Evolutionary conservation across 495 filamentous ascomycete species (phyloP).

Genomic region (Mytilinidion resinicola): DNA sequence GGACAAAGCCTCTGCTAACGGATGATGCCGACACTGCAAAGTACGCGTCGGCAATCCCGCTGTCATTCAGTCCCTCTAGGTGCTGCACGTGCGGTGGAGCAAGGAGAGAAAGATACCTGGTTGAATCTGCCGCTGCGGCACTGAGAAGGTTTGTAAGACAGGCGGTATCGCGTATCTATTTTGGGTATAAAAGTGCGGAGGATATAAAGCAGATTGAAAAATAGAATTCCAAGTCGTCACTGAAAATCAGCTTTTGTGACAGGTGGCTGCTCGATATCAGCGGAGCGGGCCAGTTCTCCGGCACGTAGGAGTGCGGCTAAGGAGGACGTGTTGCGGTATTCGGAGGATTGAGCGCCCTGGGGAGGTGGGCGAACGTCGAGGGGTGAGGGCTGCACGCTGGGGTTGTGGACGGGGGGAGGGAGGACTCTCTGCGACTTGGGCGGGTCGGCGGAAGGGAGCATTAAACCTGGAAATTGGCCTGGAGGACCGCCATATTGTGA

Average conservation of each 20-base stretch:
- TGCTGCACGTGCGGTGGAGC: not conserved
- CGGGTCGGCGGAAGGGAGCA: constrained; percentile 10
- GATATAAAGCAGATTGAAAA: not conserved
- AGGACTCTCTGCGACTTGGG: constrained; percentile 21
- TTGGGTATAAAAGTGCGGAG: not conserved
- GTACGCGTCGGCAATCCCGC: not conserved
- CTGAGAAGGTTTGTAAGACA: not conserved
- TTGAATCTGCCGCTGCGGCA: constrained; percentile 11
- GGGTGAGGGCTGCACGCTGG: constrained; percentile 12
- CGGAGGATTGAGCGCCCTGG: constrained; percentile 7
- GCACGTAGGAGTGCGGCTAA: constrained; percentile 24
- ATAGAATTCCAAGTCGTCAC: not conserved
- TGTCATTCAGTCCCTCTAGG: not conserved
- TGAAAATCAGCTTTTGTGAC: not conserved
- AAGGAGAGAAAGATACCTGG: constrained; percentile 8
- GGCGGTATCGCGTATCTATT: not conserved
- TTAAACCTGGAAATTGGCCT: constrained; percentile 6
- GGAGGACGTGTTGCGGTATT: constrained; percentile 11
- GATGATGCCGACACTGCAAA: not conserved
- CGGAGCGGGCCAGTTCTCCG: constrained; percentile 21
- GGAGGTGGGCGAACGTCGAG: constrained; percentile 17
- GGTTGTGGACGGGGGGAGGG: constrained; percentile 23
- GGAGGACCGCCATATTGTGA: not conserved
- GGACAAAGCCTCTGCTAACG: not conserved
- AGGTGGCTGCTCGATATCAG: constrained; percentile 11